A percentile compares a stretch with the other conserved stretches of the same genome.
These are phyloP conservation scores for Kluyveromyces siamensis DNA, from an alignment of 805 yeast species.

Conservation along the genomic window DNA sequence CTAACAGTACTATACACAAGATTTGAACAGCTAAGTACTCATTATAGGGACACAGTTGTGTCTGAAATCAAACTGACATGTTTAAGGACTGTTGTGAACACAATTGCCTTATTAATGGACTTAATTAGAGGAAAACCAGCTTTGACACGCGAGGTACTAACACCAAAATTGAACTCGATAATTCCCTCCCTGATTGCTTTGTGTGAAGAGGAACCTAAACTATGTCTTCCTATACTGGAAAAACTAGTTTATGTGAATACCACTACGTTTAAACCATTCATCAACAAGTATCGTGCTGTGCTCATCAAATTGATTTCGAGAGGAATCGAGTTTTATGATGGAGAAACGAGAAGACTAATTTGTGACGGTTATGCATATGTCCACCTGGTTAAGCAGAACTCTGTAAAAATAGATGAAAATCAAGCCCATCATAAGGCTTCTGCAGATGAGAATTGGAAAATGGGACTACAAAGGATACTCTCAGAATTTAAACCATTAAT, in stretches of 20 bases:
- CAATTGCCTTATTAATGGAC: slow-evolving; percentile 25
- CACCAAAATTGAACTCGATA: slow-evolving; percentile 65
- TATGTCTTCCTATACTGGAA: slow-evolving; percentile 33
- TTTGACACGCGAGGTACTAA: slow-evolving; percentile 70
- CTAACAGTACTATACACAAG: slow-evolving; percentile 19
- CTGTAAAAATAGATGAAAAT: slow-evolving; percentile 25
- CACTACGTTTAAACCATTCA: slow-evolving; percentile 75
- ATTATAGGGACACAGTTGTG: slow-evolving; percentile 12
- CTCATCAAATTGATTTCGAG: slow-evolving; percentile 30
- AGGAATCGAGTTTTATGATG: slow-evolving; percentile 33
- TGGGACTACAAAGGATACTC: slow-evolving; percentile 39
- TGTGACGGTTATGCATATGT: slow-evolving; percentile 45
- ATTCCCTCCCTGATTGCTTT: slow-evolving; percentile 44
- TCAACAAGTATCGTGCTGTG: slow-evolving; percentile 47
- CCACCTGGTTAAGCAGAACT: slow-evolving; percentile 49
- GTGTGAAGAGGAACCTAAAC: slow-evolving; percentile 31
- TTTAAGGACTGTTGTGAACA: slow-evolving; percentile 22
- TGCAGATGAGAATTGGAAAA: slow-evolving; percentile 38
- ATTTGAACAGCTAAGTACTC: slow-evolving; percentile 21
- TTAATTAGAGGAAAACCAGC: slow-evolving; percentile 73
- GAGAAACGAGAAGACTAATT: slow-evolving; percentile 32
- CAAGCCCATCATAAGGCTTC: slow-evolving; percentile 27
- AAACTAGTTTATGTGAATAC: slow-evolving; percentile 48
- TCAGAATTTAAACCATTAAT: slow-evolving; percentile 48
- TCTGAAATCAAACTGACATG: slow-evolving; percentile 16